A percentile compares a stretch with the other conserved stretches of the same genome.
These are phyloP conservation scores for Malassezia psittaci DNA, from an alignment of 1,284 basidiomycete genomes.

Conservation along the genomic window DNA sequence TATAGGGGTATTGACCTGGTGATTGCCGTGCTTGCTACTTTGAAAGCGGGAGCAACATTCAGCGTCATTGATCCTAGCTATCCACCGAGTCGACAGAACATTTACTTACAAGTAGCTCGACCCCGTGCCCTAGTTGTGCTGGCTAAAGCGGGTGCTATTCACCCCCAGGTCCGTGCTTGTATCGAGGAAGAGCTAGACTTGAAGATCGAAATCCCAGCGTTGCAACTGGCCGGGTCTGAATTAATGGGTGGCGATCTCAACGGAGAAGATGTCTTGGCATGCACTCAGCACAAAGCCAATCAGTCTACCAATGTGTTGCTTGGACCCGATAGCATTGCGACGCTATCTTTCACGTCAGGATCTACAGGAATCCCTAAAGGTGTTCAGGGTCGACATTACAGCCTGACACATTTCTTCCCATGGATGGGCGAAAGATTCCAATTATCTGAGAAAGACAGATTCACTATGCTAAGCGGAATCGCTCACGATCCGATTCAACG, in stretches of 20 bases:
- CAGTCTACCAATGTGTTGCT: slow-evolving; percentile 60
- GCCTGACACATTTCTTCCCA: slow-evolving; percentile 97
- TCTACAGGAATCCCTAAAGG: slow-evolving; percentile 98
- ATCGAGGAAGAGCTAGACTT: slow-evolving; percentile 67
- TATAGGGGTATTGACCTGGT: slow-evolving; percentile 92
- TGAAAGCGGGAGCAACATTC: slow-evolving; percentile 95
- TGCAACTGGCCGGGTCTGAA: slow-evolving; percentile 60
- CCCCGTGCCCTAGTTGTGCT: slow-evolving; percentile 88
- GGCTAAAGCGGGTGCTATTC: slow-evolving; percentile 75
- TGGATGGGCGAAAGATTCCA: slow-evolving; percentile 94
- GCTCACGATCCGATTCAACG: slow-evolving; percentile 98
- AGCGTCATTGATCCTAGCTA: slow-evolving; percentile 98
- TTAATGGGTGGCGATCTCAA: slow-evolving; percentile 58
- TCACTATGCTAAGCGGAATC: slow-evolving; percentile 98
- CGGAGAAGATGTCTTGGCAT: slow-evolving; percentile 51
- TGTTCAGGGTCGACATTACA: slow-evolving; percentile 87
- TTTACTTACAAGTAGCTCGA: slow-evolving; percentile 86
- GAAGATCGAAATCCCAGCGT: slow-evolving; percentile 82
- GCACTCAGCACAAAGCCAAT: slow-evolving; percentile 53
- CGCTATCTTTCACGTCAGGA: slow-evolving; percentile 91
- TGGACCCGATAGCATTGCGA: slow-evolving; percentile 90
- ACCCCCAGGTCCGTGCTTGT: slow-evolving; percentile 73
- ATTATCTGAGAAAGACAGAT: slow-evolving; percentile 66
- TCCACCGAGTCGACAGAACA: slow-evolving; percentile 83
- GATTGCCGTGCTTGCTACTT: slow-evolving; percentile 88